Conservation (phyloP, 2,329 filamentous ascomycete species). For the Mariannaea sp. region DNA sequence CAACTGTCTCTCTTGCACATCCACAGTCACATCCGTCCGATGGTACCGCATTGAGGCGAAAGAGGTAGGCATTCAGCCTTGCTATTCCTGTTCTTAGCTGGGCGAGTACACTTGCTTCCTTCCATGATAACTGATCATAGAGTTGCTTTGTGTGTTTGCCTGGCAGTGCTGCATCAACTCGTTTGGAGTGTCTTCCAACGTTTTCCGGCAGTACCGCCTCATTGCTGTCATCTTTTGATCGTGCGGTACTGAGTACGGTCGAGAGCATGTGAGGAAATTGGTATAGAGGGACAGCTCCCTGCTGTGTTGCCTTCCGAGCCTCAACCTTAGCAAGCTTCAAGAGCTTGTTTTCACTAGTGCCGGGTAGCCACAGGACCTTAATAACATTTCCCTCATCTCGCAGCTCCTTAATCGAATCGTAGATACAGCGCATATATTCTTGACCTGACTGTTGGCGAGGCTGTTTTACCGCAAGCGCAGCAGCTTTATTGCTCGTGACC, state of each 20-base stretch:
- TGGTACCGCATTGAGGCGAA: background rate
- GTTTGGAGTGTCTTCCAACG: background rate
- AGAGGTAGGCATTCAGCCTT: background rate
- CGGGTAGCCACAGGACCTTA: constrained; percentile 15
- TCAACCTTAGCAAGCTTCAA: background rate
- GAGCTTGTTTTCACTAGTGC: background rate
- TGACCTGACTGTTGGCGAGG: constrained; percentile 26
- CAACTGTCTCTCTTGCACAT: background rate
- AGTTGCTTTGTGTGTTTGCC: background rate
- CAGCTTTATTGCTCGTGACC: constrained; percentile 26
- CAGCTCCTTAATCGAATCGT: constrained; percentile 5
- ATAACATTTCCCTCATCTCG: constrained; percentile 8
- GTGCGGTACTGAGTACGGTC: background rate
- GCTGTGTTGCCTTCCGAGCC: constrained; percentile 2
- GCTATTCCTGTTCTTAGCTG: background rate
- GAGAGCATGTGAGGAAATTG: background rate
- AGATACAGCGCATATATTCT: constrained; percentile 24
- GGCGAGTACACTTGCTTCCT: background rate
- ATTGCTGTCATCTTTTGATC: background rate
- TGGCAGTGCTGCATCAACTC: background rate
- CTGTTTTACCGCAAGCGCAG: constrained; percentile 18
- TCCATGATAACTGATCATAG: background rate
- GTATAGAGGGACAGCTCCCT: background rate
- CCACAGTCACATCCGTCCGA: background rate
- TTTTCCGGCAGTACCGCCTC: background rate